Base-by-base conservation (phyloP, 768 basidiomycete species). In the Pisolithus orientalis region DNA sequence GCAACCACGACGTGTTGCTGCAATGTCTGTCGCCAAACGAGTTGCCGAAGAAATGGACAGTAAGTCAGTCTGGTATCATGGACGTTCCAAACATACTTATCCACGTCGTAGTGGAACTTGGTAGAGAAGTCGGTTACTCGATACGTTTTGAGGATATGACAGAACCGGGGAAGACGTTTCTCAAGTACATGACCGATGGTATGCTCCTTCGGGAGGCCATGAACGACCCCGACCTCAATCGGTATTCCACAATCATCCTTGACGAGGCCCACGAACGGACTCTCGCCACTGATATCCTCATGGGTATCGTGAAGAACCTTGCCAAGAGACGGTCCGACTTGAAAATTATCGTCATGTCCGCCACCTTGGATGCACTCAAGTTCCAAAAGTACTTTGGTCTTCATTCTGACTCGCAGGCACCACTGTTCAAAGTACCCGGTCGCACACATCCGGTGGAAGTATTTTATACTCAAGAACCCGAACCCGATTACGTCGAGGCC, bases 121-220 rank as follows among this genome's bases (percentile, higher is more conserved):
- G 95, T 31, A 85, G 90, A 62, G 86, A 97, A 57, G 95, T 98
- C 56, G 95, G 95, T 51, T 99, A 99, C 70, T 92, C 91, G 4
- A 97, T 97, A 62, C 91, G 95, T 67, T 99, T 98, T 67, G 95
- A 99, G 69, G 96, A 98, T 66, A 69, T 68, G 66, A 68, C 66
- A 11, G 68, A 68, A 87, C 93, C 90, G 88, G 95, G 40, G 80
- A 90, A 59, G 74, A 98, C 96, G 0, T 96, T 99, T 71, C 77
- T 99, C 57, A 97, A 96, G 67, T 98, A 99, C 74, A 96, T 98
- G 94, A 99, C 96, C 14, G 96, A 99, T 61, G 96, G 95, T 80
- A 96, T 97, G 94, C 84, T 92, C 51, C 81, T 95, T n/a, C 85
- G 94, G 17, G 94, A 96, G 73, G 94, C 93, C 5, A 99, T 97